A percentile compares a stretch with the other conserved stretches of the same genome.
Conservation (phyloP, 2,329 filamentous ascomycete genomes). For the Verticillium tricorpus region DNA sequence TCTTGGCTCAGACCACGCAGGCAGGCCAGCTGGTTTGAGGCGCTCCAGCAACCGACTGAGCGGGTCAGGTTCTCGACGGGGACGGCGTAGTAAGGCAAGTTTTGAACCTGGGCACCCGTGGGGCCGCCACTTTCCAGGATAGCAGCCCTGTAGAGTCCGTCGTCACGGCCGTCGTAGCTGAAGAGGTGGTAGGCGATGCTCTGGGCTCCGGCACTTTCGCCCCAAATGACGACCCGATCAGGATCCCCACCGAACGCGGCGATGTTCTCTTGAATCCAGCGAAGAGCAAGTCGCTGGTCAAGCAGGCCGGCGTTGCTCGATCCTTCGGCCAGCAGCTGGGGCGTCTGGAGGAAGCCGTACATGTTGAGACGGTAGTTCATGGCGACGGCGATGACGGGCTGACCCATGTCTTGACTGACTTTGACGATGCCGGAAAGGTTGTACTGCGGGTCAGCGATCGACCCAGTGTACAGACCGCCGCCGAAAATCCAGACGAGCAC, state of each 20-base stretch:
- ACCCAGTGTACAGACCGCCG: constrained; percentile 48
- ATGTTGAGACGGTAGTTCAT: constrained; percentile 50
- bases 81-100: constrained; percentile 27
- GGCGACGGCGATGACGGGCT: constrained; percentile 49
- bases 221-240: constrained; percentile 42
- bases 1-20: constrained; percentile 26
- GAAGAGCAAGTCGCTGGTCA: constrained; percentile 44
- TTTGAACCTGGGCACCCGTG: constrained; percentile 23
- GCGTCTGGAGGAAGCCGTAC: constrained; percentile 49
- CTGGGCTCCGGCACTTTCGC: constrained; percentile 37
- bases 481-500: constrained; percentile 55
- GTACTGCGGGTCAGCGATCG: constrained; percentile 51
- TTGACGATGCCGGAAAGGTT: constrained; percentile 60
- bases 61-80: constrained; percentile 29
- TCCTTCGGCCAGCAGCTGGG: constrained; percentile 34
- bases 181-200: constrained; percentile 43
- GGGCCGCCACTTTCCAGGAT: constrained; percentile 48
- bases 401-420: constrained; percentile 43
- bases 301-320: constrained; percentile 45
- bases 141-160: constrained; percentile 48
- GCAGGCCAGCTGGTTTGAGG: constrained; percentile 29
- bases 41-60: constrained; percentile 28
- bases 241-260: constrained; percentile 45
- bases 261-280: constrained; percentile 51
- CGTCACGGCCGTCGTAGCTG: constrained; percentile 51